phyloP scores from a whole-genome alignment of 768 basidiomycete species.

The Boletales sp. region DNA sequence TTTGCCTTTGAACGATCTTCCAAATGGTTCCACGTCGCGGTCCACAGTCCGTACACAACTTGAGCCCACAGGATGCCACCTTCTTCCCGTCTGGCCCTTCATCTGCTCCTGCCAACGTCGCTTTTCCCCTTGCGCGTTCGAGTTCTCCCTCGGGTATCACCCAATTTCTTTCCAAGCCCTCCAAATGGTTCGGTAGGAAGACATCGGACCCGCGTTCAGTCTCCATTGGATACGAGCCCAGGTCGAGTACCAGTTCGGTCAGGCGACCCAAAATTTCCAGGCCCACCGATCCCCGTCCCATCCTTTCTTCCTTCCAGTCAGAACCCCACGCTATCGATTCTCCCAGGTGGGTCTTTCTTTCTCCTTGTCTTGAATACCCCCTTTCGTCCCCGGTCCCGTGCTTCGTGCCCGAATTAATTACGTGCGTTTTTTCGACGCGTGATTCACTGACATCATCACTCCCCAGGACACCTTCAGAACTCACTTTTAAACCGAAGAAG shows the following conservation, averaged over 20 bases:
- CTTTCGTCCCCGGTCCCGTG: slow-evolving; percentile 5
- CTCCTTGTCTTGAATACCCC: not conserved
- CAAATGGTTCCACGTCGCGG: slow-evolving; percentile 52
- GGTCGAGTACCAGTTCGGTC: slow-evolving; percentile 45
- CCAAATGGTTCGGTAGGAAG: slow-evolving; percentile 70
- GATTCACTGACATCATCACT: slow-evolving; percentile 20
- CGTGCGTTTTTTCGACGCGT: not conserved
- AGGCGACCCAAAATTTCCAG: slow-evolving; percentile 81
- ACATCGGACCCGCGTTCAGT: slow-evolving; percentile 49
- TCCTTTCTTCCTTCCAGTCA: slow-evolving; percentile 42
- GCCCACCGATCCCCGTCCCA: slow-evolving; percentile 78
- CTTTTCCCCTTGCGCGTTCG: slow-evolving; percentile 48
- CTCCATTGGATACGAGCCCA: slow-evolving; percentile 40
- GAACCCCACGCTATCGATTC: slow-evolving; percentile 50
- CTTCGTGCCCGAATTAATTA: not conserved
- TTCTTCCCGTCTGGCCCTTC: slow-evolving; percentile 22
- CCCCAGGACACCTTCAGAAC: slow-evolving; percentile 62
- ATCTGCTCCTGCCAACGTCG: slow-evolving; percentile 32
- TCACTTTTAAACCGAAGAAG: slow-evolving; percentile 44
- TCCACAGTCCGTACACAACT: slow-evolving; percentile 35
- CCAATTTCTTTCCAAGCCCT: slow-evolving; percentile 61
- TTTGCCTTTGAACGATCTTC: not conserved
- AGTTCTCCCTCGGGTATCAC: slow-evolving; percentile 63
- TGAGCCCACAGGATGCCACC: slow-evolving; percentile 37
- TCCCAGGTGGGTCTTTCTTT: slow-evolving; percentile 45